Conservation (phyloP, 148 eudicot species). For the Spergularia bocconei region DNA sequence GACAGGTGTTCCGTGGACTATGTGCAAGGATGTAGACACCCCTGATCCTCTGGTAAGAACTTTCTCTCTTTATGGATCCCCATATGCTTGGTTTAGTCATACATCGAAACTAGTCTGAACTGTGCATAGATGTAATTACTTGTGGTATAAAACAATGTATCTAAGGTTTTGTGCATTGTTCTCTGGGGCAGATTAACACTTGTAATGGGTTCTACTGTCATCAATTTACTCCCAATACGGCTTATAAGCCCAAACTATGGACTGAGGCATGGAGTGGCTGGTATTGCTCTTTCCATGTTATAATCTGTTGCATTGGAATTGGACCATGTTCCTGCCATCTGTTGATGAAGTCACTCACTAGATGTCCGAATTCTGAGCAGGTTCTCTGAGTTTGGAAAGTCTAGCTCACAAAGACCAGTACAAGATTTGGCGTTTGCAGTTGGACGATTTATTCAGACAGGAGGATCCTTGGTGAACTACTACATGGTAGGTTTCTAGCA, state of each 20-base stretch:
- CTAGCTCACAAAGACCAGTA: conserved; percentile 69
- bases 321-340: not conserved
- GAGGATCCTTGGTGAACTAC: conserved; percentile 89
- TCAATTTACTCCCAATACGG: conserved; percentile 66
- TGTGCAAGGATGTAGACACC: conserved; percentile 93
- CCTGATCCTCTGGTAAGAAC: conserved; percentile 82
- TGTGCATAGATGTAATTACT: not conserved
- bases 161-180: conserved; percentile 13
- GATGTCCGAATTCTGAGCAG: conserved; percentile 30
- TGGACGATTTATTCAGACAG: conserved; percentile 70
- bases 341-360: not conserved
- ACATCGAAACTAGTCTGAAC: not conserved
- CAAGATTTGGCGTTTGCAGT: conserved; percentile 93
- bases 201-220: conserved; percentile 96
- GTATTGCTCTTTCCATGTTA: conserved; percentile 31
- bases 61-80: not conserved
- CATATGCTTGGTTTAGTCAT: not conserved
- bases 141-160: no score
- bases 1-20: conserved; percentile 97
- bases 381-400: conserved; percentile 88
- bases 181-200: conserved; percentile 63
- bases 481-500: conserved; percentile 64
- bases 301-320: not conserved
- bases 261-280: conserved; percentile 98
- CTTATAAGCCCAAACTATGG: conserved; percentile 84